Evolutionary conservation across 1,284 basidiomycete species (phyloP), one percentile per base, ranked within the genome.

Genomic region (Trichosporon ovoides): DNA sequence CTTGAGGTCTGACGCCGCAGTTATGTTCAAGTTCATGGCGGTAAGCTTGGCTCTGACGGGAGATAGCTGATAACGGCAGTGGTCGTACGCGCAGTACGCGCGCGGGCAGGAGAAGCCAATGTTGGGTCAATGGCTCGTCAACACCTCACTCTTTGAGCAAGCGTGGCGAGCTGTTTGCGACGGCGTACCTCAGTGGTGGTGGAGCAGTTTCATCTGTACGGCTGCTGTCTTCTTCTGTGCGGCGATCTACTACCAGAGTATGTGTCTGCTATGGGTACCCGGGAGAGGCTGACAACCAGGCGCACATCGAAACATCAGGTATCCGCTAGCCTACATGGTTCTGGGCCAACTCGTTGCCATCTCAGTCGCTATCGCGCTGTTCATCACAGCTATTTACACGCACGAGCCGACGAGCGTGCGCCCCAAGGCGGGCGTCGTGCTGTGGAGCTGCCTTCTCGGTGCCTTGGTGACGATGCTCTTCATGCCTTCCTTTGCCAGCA

Each of bases 271-370:
- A 10, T 3, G 4, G 3, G 6, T 11, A 3, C 18, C 9, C 19
- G 5, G 3, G 1, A 14, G 20, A 24, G 31, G 37, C 61, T 60
- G 35, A 61, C 55, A 19, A 38, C 19, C 63, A 79, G 84, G 82
- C 31, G 73, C 74, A 37, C 74, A 78, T 35, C 71, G 81, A 40
- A 70, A 75, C n/a, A 79, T 87, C 59, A 82, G 80, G 60, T 79
- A 83, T 59, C 65, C 83, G 0, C 85, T 84, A 83, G 84, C 83
- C 0, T 88, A 86, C 75, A 87, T 88, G 86, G 75, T 88, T 36
- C 80, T 89, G 3, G 87, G 87, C 6, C 87, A 88, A 73, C 69
- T 87, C 14, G 86, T 88, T 50, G 86, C 87, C 37, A 85, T 88
- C 46, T 85, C 84, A 14, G 84, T 88, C 37, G 84, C 86, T 3